Evolutionary conservation across 805 yeast species (phyloP).

Genomic region (Candida manassasensis): DNA sequence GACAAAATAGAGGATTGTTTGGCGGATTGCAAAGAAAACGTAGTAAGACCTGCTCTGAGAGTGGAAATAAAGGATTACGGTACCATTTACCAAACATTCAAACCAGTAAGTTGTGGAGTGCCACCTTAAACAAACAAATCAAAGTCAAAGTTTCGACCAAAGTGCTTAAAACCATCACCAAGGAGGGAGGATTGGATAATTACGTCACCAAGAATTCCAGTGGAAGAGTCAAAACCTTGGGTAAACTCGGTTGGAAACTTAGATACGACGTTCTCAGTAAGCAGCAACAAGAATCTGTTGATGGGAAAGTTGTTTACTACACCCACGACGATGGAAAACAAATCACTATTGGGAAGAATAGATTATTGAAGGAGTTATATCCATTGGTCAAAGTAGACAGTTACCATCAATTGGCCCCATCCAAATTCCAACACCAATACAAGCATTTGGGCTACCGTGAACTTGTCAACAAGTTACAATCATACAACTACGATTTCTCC

Average conservation of each 20-base stretch:
- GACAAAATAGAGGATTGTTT: slow-evolving; percentile 81
- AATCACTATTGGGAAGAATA: slow-evolving; percentile 61
- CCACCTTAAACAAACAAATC: slow-evolving; percentile 55
- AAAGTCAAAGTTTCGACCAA: slow-evolving; percentile 66
- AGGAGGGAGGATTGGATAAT: slow-evolving; percentile 92
- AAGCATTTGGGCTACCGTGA: slow-evolving; percentile 43
- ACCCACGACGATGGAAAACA: slow-evolving; percentile 42
- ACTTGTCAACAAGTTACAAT: slow-evolving; percentile 46
- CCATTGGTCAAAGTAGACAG: slow-evolving; percentile 43
- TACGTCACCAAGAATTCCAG: slow-evolving; percentile 83
- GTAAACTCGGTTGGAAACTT: slow-evolving; percentile 87
- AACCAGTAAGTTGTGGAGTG: slow-evolving; percentile 78
- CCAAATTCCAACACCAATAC: slow-evolving; percentile 43
- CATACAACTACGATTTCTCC: slow-evolving; percentile 36
- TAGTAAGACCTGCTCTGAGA: slow-evolving; percentile 76
- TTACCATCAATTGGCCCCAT: slow-evolving; percentile 42
- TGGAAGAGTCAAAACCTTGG: slow-evolving; percentile 88
- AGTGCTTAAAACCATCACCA: slow-evolving; percentile 80
- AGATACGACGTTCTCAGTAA: slow-evolving; percentile 65
- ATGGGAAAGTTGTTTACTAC: slow-evolving; percentile 41
- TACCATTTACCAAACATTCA: slow-evolving; percentile 80
- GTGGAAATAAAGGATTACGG: slow-evolving; percentile 68
- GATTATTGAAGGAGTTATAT: slow-evolving; percentile 50
- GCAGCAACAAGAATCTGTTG: slow-evolving; percentile 36
- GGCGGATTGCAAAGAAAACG: slow-evolving; percentile 82